A percentile compares a stretch with the other conserved stretches of the same genome.
Evolutionary conservation across 2,329 filamentous ascomycete species (phyloP).

Genomic region (Penicillium sp.): DNA sequence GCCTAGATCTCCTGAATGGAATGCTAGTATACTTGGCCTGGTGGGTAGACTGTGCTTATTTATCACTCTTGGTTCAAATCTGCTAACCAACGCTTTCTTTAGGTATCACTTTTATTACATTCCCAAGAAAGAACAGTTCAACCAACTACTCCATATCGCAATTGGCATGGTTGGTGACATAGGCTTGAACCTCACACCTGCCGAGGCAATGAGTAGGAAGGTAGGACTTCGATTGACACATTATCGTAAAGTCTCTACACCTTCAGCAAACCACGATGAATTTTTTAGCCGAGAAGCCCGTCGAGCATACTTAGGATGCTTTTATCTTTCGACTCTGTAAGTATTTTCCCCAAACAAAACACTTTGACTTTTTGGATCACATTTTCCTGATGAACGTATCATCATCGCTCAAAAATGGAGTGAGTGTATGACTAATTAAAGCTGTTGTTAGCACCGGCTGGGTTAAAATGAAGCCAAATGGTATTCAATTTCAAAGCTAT

Average conservation of each 20-base stretch:
- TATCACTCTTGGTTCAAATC: background rate
- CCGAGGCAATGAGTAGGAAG: background rate
- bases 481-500: background rate
- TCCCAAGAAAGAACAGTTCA: background rate
- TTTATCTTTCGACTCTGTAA: background rate
- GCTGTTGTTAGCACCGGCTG: background rate
- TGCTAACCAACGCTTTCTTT: background rate
- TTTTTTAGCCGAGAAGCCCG: background rate
- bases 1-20: background rate
- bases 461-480: background rate
- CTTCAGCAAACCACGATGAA: background rate
- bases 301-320: background rate
- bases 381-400: background rate
- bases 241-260: background rate
- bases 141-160: background rate
- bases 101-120: background rate
- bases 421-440: background rate
- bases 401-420: background rate
- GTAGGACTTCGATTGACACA: background rate
- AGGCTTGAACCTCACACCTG: background rate
- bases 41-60: background rate
- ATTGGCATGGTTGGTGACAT: background rate
- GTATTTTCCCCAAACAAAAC: background rate
- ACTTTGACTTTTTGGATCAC: background rate
- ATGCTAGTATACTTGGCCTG: background rate